Conservation (phyloP, 2,329 filamentous ascomycete species). For the Clonostachys solani region DNA sequence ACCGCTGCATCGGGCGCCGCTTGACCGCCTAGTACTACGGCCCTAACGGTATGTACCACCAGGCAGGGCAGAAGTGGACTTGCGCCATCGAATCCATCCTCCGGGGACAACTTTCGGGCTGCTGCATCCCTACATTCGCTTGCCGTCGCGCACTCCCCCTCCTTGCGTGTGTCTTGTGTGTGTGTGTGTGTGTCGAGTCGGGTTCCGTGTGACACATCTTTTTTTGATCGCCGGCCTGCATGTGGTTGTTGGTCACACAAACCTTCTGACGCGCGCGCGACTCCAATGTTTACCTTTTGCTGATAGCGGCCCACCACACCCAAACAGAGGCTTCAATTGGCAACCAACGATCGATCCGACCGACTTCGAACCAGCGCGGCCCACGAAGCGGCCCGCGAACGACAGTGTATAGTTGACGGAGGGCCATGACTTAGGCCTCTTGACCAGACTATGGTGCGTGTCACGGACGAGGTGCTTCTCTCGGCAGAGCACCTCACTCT, state of each 20-base stretch:
- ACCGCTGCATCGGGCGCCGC: too few relatives aligned
- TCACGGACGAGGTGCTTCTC: constrained; percentile 73
- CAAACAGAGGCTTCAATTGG: neutral
- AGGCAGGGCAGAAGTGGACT: too few relatives aligned
- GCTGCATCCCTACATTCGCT: too few relatives aligned
- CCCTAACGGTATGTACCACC: too few relatives aligned
- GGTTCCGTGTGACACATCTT: too few relatives aligned
- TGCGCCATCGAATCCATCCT: too few relatives aligned
- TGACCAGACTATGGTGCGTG: constrained; percentile 69
- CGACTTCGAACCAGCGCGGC: neutral
- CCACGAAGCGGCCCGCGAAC: neutral
- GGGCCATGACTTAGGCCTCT: constrained; percentile 16
- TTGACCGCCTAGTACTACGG: too few relatives aligned
- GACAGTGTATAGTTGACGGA: neutral
- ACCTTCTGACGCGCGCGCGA: neutral
- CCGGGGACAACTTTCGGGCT: too few relatives aligned
- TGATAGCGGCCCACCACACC: neutral
- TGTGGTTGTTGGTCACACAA: too few relatives aligned
- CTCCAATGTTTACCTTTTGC: constrained; percentile 1
- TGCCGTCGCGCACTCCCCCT: too few relatives aligned
- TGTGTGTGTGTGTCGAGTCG: neutral
- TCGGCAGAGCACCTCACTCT: constrained; percentile 79
- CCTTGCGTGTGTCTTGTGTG: neutral
- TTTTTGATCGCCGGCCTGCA: neutral
- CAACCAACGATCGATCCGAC: neutral